These are phyloP conservation scores for Monosporascus sp. DNA, from an alignment of 2,329 filamentous ascomycete genomes.

Conservation along the genomic window DNA sequence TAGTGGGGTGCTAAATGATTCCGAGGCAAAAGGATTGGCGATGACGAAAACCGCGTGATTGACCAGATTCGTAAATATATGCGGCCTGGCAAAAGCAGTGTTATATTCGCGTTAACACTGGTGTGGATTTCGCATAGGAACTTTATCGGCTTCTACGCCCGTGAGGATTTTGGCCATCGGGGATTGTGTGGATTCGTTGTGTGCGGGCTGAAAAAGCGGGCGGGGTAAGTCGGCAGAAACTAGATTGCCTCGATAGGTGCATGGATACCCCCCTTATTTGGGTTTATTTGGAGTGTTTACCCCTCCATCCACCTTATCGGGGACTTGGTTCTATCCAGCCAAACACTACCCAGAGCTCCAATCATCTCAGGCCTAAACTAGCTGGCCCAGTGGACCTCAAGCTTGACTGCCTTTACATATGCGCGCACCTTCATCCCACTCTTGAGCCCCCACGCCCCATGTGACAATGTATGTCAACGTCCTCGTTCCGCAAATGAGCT, in stretches of 20 bases:
- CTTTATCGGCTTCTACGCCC: too few relatives aligned
- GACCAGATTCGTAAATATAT: too few relatives aligned
- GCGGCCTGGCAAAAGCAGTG: too few relatives aligned
- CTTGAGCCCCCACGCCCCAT: constrained; percentile 23
- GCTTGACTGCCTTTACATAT: background rate
- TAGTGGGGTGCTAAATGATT: too few relatives aligned
- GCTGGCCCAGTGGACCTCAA: background rate
- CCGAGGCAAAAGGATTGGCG: too few relatives aligned
- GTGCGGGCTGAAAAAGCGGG: constrained; percentile 19
- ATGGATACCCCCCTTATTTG: too few relatives aligned
- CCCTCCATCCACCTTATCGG: background rate
- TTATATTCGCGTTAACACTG: too few relatives aligned
- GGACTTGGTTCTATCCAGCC: background rate
- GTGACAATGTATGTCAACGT: constrained; percentile 19
- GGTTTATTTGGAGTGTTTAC: background rate
- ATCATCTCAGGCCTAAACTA: background rate
- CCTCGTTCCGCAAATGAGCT: constrained; percentile 26
- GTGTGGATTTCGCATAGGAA: too few relatives aligned
- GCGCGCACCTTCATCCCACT: constrained; percentile 16
- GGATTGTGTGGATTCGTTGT: constrained; percentile 23
- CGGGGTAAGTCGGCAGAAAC: constrained; percentile 17
- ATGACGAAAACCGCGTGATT: too few relatives aligned
- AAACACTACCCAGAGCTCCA: background rate
- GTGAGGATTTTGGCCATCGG: constrained; percentile 17
- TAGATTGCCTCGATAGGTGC: too few relatives aligned